Evolutionary conservation across 31 red algal species (phyloP).

Genomic region (Bonnemaisonia californica): DNA sequence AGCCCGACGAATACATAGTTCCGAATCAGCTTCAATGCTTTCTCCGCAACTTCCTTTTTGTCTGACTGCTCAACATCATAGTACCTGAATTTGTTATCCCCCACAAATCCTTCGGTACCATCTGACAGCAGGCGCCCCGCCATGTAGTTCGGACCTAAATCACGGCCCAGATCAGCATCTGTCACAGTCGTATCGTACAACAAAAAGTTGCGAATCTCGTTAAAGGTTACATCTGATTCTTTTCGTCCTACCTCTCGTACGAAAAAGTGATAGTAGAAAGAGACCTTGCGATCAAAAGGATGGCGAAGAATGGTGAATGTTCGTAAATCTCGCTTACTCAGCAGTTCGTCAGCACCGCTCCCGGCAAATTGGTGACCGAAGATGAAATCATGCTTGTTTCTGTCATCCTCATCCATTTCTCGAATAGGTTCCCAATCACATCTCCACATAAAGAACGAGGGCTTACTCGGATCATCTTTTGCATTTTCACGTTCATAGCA

Average conservation of each 20-base stretch:
- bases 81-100: constrained; percentile 20
- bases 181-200: constrained; percentile 37
- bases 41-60: constrained; percentile 19
- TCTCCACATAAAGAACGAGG: constrained; percentile 53
- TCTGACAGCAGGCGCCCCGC: constrained; percentile 64
- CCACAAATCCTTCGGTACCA: constrained; percentile 38
- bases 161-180: constrained; percentile 47
- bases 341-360: background rate
- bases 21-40: constrained; percentile 33
- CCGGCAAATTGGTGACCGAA: constrained; percentile 61
- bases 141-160: constrained; percentile 67
- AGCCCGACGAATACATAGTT: constrained; percentile 56
- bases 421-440: constrained; percentile 69
- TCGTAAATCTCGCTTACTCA: constrained; percentile 52
- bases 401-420: constrained; percentile 28
- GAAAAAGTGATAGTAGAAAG: constrained; percentile 76
- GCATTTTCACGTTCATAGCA: constrained; percentile 29
- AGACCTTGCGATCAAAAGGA: constrained; percentile 67
- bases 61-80: constrained; percentile 21
- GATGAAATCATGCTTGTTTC: constrained; percentile 53
- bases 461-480: constrained; percentile 20
- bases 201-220: constrained; percentile 53
- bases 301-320: constrained; percentile 59
- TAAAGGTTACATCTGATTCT: constrained; percentile 46
- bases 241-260: constrained; percentile 51